Evolutionary conservation across 495 filamentous ascomycete genomes (phyloP), one percentile per base, ranked within the genome.

Genomic region (Aspergillus campestris): DNA sequence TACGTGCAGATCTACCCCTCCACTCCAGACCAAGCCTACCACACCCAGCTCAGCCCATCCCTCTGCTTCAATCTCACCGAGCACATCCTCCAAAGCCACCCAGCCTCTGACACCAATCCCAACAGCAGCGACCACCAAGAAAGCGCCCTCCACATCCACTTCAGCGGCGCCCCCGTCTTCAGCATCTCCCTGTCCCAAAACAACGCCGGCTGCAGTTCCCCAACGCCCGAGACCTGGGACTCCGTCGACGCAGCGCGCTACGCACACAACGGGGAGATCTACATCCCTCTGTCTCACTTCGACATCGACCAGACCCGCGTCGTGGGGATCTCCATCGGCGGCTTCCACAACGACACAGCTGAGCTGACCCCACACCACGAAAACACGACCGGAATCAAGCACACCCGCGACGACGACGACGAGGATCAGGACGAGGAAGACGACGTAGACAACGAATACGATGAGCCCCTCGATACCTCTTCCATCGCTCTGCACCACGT

Each of bases 271-370:
- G 65, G 60, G 0, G 80, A 87, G 52, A 80, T 89, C 52, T 89
- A 85, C 59, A 77, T 89, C 38, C 86, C 86, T 0, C 58, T 90
- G n/a, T 68, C 66, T 28, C 86, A 90, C 60, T 90, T 89, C 67
- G 64, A 71, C 48, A 72, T 89, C 48, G 68, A 86, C 56, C 73
- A 76, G 2, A 65, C 61, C 31, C 72, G 78, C 4, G 56, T 72
- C 14, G 71, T 87, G 34, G 84, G 83, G 4, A 67, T 90, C 40
- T 79, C 79, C 2, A 69, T 90, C 34, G 75, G 80, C 52, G 83
- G 81, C 1, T 88, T 88, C 62, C 86, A 79, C 59, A 73, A 69
- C 5, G 18, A 24, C 18, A 24, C 18, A 1, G 18, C 1, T 24
- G 18, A 24, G 18, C 1, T 24, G 2, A 24, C 18, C 2, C 18